Evolutionary conservation across 352 stramenopile species (phyloP).

Genomic region (Globisporangium radiosum): DNA sequence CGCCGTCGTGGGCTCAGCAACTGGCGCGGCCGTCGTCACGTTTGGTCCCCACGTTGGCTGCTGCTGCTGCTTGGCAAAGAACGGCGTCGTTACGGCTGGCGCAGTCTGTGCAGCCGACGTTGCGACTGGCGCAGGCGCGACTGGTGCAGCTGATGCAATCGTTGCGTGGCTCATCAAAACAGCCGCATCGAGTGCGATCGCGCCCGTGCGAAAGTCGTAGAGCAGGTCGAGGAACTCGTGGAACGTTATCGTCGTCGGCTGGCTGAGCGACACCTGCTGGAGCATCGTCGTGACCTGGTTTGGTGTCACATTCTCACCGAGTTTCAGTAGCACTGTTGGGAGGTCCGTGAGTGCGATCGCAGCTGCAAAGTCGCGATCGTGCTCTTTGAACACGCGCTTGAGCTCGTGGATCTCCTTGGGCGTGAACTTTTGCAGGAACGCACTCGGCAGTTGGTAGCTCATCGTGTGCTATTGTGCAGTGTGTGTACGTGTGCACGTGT

Average conservation of each 20-base stretch:
- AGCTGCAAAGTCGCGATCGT: conserved; percentile 63
- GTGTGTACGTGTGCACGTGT: not conserved
- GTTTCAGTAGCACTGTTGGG: conserved; percentile 57
- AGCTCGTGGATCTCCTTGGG: conserved; percentile 85
- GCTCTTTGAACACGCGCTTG: conserved; percentile 83
- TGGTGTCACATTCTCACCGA: conserved; percentile 75
- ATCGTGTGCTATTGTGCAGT: conserved; percentile 21
- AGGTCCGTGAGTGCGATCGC: conserved; percentile 45
- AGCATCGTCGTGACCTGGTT: conserved; percentile 53
- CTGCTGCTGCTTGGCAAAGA: conserved; percentile 9
- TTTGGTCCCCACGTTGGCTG: conserved; percentile 7
- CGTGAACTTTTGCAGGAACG: conserved; percentile 83
- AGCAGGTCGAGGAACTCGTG: conserved; percentile 78
- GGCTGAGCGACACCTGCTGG: conserved; percentile 50
- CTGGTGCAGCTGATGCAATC: conserved; percentile 15
- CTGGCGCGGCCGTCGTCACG: not conserved
- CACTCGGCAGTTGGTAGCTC: conserved; percentile 81
- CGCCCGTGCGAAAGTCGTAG: conserved; percentile 65
- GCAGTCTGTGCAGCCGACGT: not conserved
- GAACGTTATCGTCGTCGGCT: conserved; percentile 51
- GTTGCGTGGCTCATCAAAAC: conserved; percentile 36
- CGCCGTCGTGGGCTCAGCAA: not conserved
- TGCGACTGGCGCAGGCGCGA: conserved; percentile 6
- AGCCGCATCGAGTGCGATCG: conserved; percentile 44
- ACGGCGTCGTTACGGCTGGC: conserved; percentile 10